Percentiles rank a stretch among this genome's conserved stretches.
phyloP scores from a whole-genome alignment of 2,329 filamentous ascomycete species.

The Lachnellula arida region DNA sequence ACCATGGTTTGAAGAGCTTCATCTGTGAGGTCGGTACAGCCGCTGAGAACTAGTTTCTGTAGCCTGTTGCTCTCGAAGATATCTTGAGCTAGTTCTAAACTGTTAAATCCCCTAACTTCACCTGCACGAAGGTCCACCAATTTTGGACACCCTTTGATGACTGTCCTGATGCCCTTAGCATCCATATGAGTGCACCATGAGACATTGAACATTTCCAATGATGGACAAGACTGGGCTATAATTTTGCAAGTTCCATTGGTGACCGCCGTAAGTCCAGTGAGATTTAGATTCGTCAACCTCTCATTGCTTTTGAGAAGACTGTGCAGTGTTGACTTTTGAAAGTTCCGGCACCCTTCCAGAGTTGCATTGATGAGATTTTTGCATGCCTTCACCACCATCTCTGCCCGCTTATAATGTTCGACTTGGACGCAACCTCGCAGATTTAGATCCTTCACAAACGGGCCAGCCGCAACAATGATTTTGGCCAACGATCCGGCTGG shows the following conservation, averaged over 20 bases:
- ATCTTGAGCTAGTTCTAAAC: slow-evolving; percentile 63
- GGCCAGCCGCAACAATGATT: slow-evolving; percentile 79
- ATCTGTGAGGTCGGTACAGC: slow-evolving; percentile 75
- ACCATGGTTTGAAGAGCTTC: slow-evolving; percentile 68
- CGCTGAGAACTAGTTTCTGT: slow-evolving; percentile 75
- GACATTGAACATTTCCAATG: slow-evolving; percentile 80
- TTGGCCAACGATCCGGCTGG: slow-evolving; percentile 77
- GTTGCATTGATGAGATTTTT: slow-evolving; percentile 83
- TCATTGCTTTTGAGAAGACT: slow-evolving; percentile 70
- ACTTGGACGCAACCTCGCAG: slow-evolving; percentile 88
- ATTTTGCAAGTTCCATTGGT: slow-evolving; percentile 84
- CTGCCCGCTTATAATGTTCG: slow-evolving; percentile 70
- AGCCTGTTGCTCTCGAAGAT: slow-evolving; percentile 79
- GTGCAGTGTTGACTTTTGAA: slow-evolving; percentile 72
- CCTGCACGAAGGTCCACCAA: slow-evolving; percentile 77
- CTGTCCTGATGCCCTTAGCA: slow-evolving; percentile 65
- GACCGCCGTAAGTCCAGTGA: slow-evolving; percentile 74
- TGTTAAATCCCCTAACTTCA: slow-evolving; percentile 76
- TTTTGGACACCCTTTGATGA: slow-evolving; percentile 68
- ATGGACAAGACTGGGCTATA: slow-evolving; percentile 73
- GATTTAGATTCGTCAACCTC: slow-evolving; percentile 75
- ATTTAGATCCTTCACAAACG: slow-evolving; percentile 88
- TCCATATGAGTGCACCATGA: slow-evolving; percentile 91
- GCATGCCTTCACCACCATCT: slow-evolving; percentile 77
- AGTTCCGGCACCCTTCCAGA: slow-evolving; percentile 83